These are phyloP conservation scores for Verticillium isaacii DNA, from an alignment of 2,329 filamentous ascomycete genomes.

Conservation along the genomic window DNA sequence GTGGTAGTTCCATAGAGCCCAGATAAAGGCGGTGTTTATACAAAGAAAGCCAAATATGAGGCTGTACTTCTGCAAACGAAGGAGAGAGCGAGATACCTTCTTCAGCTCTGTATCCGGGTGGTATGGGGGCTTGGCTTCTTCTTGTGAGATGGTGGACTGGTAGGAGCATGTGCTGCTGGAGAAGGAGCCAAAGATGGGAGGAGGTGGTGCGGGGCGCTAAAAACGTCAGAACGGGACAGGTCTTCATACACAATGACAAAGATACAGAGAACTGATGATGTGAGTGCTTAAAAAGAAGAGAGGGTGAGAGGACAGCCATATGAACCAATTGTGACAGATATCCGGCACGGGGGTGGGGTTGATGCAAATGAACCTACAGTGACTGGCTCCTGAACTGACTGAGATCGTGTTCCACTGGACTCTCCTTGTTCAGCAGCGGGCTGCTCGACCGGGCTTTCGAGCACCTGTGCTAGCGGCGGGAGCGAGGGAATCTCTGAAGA, in stretches of 20 bases:
- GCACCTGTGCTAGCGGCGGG: background rate
- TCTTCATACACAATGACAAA: background rate
- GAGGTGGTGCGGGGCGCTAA: background rate
- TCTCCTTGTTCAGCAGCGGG: background rate
- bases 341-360: too few relatives aligned
- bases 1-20: constrained; percentile 28
- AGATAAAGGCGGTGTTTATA: constrained; percentile 30
- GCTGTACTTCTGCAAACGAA: constrained; percentile 32
- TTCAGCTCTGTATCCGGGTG: constrained; percentile 33
- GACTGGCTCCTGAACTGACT: background rate
- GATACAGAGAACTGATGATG: too few relatives aligned
- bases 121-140: constrained; percentile 33
- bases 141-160: constrained; percentile 27
- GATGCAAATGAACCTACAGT: background rate
- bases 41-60: constrained; percentile 27
- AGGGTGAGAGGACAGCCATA: too few relatives aligned
- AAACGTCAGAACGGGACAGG: background rate
- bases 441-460: background rate
- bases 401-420: background rate
- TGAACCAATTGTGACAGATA: too few relatives aligned
- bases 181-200: background rate
- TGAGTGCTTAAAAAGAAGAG: too few relatives aligned
- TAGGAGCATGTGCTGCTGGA: constrained; percentile 28
- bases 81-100: constrained; percentile 28
- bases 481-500: background rate